Evolutionary conservation across 2,329 filamentous ascomycete species (phyloP).

Genomic region (Cladophialophora exuberans): DNA sequence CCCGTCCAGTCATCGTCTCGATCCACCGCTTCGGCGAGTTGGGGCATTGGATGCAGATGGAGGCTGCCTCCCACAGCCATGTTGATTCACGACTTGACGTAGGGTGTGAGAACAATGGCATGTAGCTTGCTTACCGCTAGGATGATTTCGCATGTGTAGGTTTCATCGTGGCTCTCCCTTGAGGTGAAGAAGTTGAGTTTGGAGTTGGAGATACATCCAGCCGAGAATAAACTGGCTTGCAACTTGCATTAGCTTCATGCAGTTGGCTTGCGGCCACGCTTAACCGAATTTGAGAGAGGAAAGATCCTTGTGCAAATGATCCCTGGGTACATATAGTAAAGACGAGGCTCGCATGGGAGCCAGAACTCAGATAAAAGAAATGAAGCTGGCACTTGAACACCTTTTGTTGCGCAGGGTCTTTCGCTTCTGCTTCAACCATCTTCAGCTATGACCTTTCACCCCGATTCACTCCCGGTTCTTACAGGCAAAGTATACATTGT

Average conservation of each 20-base stretch:
- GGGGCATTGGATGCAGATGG: conserved; percentile 32
- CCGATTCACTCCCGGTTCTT: conserved; percentile 39
- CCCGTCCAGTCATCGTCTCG: conserved; percentile 52
- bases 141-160: too few relatives aligned
- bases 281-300: neutral
- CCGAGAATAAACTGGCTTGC: neutral
- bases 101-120: neutral
- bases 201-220: neutral
- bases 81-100: neutral
- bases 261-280: conserved; percentile 7
- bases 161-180: too few relatives aligned
- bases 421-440: neutral
- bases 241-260: conserved; percentile 2
- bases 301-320: neutral
- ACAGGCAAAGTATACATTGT: conserved; percentile 47
- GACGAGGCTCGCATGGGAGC: too few relatives aligned
- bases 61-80: neutral
- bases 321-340: neutral
- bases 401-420: neutral
- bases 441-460: conserved; percentile 22
- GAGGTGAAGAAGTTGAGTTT: too few relatives aligned
- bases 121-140: conserved; percentile 7
- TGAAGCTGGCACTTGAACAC: neutral
- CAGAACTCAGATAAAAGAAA: too few relatives aligned
- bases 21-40: conserved; percentile 45